Evolutionary conservation across 23 red algal species (phyloP).

Genomic region (Gracilaria domingensis): DNA sequence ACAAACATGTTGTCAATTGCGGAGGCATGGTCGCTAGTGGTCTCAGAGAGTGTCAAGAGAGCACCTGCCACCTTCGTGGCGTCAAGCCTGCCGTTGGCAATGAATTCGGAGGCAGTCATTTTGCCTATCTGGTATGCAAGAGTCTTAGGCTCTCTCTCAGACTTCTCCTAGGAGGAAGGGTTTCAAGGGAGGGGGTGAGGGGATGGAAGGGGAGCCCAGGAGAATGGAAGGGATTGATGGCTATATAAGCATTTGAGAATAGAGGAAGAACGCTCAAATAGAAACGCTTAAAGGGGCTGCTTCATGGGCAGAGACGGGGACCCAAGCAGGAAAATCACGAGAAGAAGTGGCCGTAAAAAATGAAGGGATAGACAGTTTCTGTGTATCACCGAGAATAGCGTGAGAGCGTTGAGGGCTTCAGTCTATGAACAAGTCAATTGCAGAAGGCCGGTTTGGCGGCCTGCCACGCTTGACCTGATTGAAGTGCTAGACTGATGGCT

Average conservation of each 20-base stretch:
- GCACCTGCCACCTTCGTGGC: not conserved
- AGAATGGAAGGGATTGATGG: not conserved
- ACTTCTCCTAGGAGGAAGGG: not conserved
- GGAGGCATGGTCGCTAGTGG: not conserved
- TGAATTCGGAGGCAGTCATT: not conserved
- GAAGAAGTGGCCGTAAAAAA: not conserved
- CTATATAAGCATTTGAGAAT: not conserved
- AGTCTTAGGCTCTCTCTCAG: not conserved
- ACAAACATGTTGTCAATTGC: constrained; percentile 84
- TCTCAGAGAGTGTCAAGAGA: not conserved
- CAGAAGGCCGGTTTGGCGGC: too few relatives aligned
- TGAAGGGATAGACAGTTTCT: too few relatives aligned
- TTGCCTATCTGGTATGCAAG: not conserved
- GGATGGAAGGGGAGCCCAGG: not conserved
- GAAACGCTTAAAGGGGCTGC: not conserved
- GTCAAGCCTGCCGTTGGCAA: not conserved
- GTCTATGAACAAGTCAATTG: not conserved
- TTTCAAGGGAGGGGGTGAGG: constrained; percentile 3
- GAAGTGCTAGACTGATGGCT: too few relatives aligned
- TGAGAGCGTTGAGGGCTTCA: not conserved
- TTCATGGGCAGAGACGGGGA: not conserved
- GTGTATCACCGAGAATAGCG: too few relatives aligned
- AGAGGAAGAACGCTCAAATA: too few relatives aligned
- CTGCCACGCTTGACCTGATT: too few relatives aligned
- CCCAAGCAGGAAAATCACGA: not conserved